A percentile compares a stretch with the other conserved stretches of the same genome.
These are phyloP conservation scores for Nyssa sinensis DNA, from an alignment of 148 eudicot species.

Conservation along the genomic window DNA sequence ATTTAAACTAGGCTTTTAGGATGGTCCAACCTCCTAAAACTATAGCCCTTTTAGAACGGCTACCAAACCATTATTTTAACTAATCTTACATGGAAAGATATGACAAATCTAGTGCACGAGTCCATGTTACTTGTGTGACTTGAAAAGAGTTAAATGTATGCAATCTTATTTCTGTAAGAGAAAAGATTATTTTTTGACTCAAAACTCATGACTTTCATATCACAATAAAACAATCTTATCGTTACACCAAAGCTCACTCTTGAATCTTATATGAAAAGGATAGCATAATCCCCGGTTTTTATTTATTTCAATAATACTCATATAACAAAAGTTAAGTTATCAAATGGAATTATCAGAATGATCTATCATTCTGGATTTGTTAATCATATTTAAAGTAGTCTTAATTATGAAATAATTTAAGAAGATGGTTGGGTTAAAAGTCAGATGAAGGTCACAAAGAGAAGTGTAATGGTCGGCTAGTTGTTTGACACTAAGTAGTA, in stretches of 20 bases:
- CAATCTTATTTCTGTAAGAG: no score
- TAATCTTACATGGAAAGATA: background rate
- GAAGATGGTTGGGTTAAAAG: background rate
- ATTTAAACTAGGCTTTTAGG: background rate
- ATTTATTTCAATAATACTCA: no score
- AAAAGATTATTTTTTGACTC: no score
- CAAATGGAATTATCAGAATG: no score
- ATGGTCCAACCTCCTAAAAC: conserved; percentile 2
- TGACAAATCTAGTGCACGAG: no score
- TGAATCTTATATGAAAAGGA: no score
- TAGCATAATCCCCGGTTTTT: no score
- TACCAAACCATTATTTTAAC: conserved; percentile 7
- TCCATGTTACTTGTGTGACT: no score
- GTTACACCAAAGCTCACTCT: no score
- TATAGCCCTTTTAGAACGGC: background rate
- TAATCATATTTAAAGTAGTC: background rate
- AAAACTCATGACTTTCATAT: background rate
- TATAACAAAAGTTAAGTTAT: no score
- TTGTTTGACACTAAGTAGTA: conserved; percentile 12
- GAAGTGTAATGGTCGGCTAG: conserved; percentile 22
- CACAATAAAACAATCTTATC: no score
- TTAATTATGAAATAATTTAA: background rate
- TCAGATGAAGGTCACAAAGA: conserved; percentile 21
- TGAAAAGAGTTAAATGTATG: no score
- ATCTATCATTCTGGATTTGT: background rate